phyloP scores from a whole-genome alignment of 768 basidiomycete species.

The Boletus sp. region DNA sequence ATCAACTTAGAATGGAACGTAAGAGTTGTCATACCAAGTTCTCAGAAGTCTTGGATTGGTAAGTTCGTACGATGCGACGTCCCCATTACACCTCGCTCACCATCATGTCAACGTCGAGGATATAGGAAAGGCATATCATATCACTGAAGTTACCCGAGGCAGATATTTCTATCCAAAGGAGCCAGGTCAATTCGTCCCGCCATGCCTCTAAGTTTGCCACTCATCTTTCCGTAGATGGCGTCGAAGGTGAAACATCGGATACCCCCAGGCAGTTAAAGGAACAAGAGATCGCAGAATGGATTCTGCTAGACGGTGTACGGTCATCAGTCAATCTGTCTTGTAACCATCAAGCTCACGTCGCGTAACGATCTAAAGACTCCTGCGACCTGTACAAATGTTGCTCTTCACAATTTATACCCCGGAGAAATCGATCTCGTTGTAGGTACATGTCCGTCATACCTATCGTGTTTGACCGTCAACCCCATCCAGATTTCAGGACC shows the following conservation, averaged over 20 bases:
- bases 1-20: slow-evolving; percentile 63
- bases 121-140: slow-evolving; percentile 76
- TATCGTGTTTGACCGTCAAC: background rate
- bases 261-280: slow-evolving; percentile 63
- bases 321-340: slow-evolving; percentile 19
- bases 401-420: slow-evolving; percentile 82
- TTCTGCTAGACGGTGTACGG: slow-evolving; percentile 77
- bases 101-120: background rate
- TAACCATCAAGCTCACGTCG: slow-evolving; percentile 5
- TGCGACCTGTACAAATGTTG: slow-evolving; percentile 89
- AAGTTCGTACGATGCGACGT: slow-evolving; percentile 12
- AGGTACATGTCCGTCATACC: slow-evolving; percentile 22
- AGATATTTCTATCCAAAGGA: slow-evolving; percentile 72
- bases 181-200: slow-evolving; percentile 36
- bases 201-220: background rate
- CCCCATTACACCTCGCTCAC: background rate
- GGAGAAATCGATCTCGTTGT: slow-evolving; percentile 89
- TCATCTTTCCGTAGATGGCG: slow-evolving; percentile 38
- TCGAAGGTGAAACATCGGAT: slow-evolving; percentile 63
- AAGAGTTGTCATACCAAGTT: slow-evolving; percentile 73
- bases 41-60: slow-evolving; percentile 91
- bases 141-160: slow-evolving; percentile 67
- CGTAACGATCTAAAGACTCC: slow-evolving; percentile 56
- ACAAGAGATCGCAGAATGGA: slow-evolving; percentile 86
- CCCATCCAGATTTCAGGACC: slow-evolving; percentile 71